Base-by-base conservation (phyloP, 1,284 basidiomycete genomes). In the Cutaneotrichosporon sp. region DNA sequence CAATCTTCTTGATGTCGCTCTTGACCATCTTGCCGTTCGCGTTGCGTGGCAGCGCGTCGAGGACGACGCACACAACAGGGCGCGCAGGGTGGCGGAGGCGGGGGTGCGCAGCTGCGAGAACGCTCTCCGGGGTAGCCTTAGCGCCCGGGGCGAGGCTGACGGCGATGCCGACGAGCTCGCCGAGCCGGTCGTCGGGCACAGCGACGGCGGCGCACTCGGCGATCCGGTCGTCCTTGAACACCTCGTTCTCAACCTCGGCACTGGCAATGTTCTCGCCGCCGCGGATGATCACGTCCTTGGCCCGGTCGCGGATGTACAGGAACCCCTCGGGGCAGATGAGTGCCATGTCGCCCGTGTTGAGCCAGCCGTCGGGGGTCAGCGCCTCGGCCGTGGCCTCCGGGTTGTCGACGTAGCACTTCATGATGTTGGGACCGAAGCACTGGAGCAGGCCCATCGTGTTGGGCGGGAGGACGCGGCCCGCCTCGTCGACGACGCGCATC, bases 261-360 rank as follows among this genome's bases (percentile, higher is more conserved):
- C 72, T 74, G 0, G 74, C 62, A 55, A 78, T 75, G 71, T 78
- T 78, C 62, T 78, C 77, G 1, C 77, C 77, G 22, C 75, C 75
- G 1, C 77, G 72, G 29, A 78, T 75, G 42, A 78, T 75, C 24
- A 78, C 67, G 62, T 78, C 77, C 66, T 78, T 78, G 16, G 72
- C 49, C 38, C 74, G 63, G 57, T 78, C 76, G 42, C 70, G 68
- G 63, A 78, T 72, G 55, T 70, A 74, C 43, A 78, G 49, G 60
- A 68, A 74, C 0, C 74, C 76, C 1, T 77, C 71, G 14, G 67
- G 59, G 54, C 73, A 74, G 4, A 77, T 56, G 52, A 58, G 63
- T 3, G 64, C 76, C 13, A 72, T 61, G 67, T 78, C 76, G 14
- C 76, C 76, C 9, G 76, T 73, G 62, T 76, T 69, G 10, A 78